Evolutionary conservation across 306 rosid genomes (phyloP), one percentile per base, ranked within the genome.

Genomic region (Styphnolobium japonicum): DNA sequence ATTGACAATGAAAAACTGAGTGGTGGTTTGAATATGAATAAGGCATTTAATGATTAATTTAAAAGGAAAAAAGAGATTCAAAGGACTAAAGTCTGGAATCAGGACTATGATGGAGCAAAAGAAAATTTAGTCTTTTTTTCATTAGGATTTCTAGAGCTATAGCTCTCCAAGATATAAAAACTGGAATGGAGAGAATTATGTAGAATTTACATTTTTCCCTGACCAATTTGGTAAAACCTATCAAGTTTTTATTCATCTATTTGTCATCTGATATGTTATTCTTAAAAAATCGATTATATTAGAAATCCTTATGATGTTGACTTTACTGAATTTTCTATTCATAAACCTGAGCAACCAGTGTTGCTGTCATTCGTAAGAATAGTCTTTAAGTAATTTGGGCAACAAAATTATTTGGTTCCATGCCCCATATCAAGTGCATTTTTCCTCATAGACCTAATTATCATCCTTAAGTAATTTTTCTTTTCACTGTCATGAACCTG

Each of bases 361-460:
- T 48, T 56, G 42, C 51, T 57, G 14, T 33, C n/a, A 10, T 61
- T 71, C 34, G 9, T 31, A 14, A 39, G 42, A 52, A 53, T 62
- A 19, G 23, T 27, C 37, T 16, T 10, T 11, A 67, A 42, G 33
- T 66, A 67, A 42, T 78, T 27, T 60, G 46, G 12, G 66, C 68
- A 34, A 63, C 43, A 60, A 53, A 68, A 27, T 66, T 42, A 23
- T 64, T 19, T 53, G 19, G 6, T 55, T 55, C 37, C 18, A 34
- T 39, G 16, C 21, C 12, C 31, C 60, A 3, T 65, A 5, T 33
- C 31, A 36, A 7, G 4, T 63, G 62, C 63, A 52, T 3, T 65
- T 65, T 56, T 67, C 58, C 48, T 78, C 19, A 31, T 36, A 43
- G 58, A 34, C 81, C 65, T 19, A 66, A 71, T 61, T 48, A n/a